Percentiles rank a stretch among this genome's conserved stretches.
These are phyloP conservation scores for Lachancea kluyveri DNA, from an alignment of 805 yeast species.

Conservation along the genomic window DNA sequence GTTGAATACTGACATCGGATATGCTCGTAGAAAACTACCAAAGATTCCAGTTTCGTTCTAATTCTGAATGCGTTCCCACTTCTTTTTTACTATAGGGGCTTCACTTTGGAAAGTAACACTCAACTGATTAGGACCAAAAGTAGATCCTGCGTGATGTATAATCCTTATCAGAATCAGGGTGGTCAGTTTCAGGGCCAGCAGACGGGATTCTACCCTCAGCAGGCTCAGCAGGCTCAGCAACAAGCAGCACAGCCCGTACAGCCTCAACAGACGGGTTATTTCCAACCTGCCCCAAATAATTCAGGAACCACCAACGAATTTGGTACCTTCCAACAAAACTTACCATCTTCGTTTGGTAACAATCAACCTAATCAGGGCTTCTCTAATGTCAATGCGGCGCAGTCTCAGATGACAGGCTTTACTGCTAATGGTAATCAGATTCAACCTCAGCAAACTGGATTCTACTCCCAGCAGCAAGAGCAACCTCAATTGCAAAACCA, in stretches of 20 bases:
- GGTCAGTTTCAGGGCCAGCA: conserved; percentile 6
- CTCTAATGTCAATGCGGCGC: conserved; percentile 9
- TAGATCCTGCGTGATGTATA: conserved; percentile 8
- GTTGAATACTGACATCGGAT: too few relatives aligned
- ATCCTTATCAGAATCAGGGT: conserved; percentile 10
- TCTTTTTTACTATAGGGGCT: too few relatives aligned
- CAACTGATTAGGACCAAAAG: too few relatives aligned
- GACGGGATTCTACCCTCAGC: conserved; percentile 7
- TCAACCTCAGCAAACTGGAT: conserved; percentile 33
- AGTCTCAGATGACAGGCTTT: conserved; percentile 28
- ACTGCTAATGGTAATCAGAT: conserved; percentile 15
- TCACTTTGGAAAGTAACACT: too few relatives aligned
- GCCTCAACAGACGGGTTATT: too few relatives aligned
- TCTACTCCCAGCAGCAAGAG: conserved; percentile 9
- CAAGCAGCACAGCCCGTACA: conserved; percentile 6
- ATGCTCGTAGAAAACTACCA: too few relatives aligned
- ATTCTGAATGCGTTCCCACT: too few relatives aligned
- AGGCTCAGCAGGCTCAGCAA: conserved; percentile 7
- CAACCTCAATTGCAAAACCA: conserved; percentile 29
- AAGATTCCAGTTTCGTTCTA: too few relatives aligned
- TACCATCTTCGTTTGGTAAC: conserved; percentile 8
- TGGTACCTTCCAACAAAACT: conserved; percentile 13
- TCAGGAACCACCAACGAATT: conserved; percentile 13
- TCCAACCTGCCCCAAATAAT: conserved; percentile 9
- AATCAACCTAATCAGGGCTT: conserved; percentile 4